Evolutionary conservation across 1,139 yeast genomes (phyloP).

Genomic region (Pichia sp.): DNA sequence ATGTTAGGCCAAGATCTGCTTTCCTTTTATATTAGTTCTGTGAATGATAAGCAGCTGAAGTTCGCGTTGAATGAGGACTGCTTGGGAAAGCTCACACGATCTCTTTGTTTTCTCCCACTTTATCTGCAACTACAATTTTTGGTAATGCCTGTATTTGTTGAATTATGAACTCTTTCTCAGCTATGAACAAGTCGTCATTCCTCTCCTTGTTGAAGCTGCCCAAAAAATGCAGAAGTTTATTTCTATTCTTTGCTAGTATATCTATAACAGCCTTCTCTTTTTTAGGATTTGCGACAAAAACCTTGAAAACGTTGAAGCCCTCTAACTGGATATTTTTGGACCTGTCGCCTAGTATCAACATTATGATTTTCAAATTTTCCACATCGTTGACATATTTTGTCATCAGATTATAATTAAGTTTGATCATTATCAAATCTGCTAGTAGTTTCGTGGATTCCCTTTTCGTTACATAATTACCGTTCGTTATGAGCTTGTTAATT

Average conservation of each 20-base stretch:
- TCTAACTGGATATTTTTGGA: constrained; percentile 86
- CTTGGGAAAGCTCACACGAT: background rate
- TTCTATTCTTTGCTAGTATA: constrained; percentile 76
- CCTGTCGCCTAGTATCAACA: constrained; percentile 83
- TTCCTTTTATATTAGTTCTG: background rate
- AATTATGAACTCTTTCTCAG: constrained; percentile 77
- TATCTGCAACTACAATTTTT: constrained; percentile 32
- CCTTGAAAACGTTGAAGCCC: constrained; percentile 89
- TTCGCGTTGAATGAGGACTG: background rate
- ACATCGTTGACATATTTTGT: constrained; percentile 74
- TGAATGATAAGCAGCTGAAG: background rate
- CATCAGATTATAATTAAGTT: constrained; percentile 70
- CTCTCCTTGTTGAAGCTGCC: constrained; percentile 58
- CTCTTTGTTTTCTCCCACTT: constrained; percentile 8
- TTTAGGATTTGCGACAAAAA: constrained; percentile 90
- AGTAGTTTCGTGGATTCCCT: constrained; percentile 83
- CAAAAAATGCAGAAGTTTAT: constrained; percentile 67
- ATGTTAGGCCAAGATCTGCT: too few species aligned
- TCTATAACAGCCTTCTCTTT: constrained; percentile 77
- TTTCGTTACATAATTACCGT: constrained; percentile 83
- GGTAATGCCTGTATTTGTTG: constrained; percentile 72
- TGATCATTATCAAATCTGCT: constrained; percentile 68
- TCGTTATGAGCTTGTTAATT: constrained; percentile 67
- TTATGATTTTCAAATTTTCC: constrained; percentile 75
- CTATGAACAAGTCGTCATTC: constrained; percentile 59